phyloP scores from a whole-genome alignment of 768 basidiomycete genomes.

The Boletus speciosus region DNA sequence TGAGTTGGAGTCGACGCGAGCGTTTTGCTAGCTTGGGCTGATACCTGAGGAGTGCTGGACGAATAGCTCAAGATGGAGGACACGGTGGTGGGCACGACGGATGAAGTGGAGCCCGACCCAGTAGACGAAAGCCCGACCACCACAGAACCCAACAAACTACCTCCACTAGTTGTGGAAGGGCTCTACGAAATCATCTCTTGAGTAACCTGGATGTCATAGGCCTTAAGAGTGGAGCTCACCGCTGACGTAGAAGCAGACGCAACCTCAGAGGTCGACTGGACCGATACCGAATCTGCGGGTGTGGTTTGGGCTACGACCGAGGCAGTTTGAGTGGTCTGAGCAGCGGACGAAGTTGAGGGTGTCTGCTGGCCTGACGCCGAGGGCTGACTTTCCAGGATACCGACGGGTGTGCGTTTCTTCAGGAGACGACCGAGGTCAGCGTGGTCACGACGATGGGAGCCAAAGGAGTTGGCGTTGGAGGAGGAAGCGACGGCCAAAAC shows the following conservation, averaged over 20 bases:
- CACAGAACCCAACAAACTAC: constrained; percentile 7
- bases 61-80: constrained; percentile 17
- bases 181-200: constrained; percentile 8
- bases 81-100: constrained; percentile 15
- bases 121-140: constrained; percentile 13
- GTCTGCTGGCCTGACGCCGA: constrained; percentile 4
- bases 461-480: constrained; percentile 45
- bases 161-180: constrained; percentile 7
- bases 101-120: constrained; percentile 16
- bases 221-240: constrained; percentile 14
- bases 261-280: constrained; percentile 11
- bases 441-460: constrained; percentile 51
- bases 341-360: constrained; percentile 16
- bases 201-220: not conserved
- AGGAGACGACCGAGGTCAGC: constrained; percentile 59
- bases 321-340: constrained; percentile 21
- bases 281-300: constrained; percentile 11
- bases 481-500: constrained; percentile 46
- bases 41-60: constrained; percentile 11
- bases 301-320: constrained; percentile 13
- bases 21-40: constrained; percentile 21
- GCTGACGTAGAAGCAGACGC: constrained; percentile 15
- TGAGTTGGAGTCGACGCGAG: constrained; percentile 40
- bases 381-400: not conserved
- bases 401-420: constrained; percentile 53